These are phyloP conservation scores for Claviceps quebecensis DNA, from an alignment of 2,329 filamentous ascomycete species.

Conservation along the genomic window DNA sequence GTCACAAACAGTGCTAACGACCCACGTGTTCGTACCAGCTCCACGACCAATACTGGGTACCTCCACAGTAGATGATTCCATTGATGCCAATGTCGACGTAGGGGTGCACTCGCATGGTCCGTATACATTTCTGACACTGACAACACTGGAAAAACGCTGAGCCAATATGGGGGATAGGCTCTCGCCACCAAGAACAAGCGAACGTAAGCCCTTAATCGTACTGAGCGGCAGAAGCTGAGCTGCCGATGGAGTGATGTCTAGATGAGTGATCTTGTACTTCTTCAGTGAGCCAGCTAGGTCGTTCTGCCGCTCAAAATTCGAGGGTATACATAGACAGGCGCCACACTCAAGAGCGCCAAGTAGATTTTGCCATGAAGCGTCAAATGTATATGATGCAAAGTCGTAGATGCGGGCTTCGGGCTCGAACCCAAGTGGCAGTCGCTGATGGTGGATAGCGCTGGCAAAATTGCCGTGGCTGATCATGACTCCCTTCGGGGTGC, in stretches of 20 bases:
- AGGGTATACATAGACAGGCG: constrained; percentile 5
- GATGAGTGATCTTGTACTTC: neutral
- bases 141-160: neutral
- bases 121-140: constrained; percentile 2
- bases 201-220: neutral
- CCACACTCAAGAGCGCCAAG: constrained; percentile 4
- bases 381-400: constrained; percentile 7
- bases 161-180: neutral
- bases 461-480: constrained; percentile 6
- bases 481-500: constrained; percentile 10
- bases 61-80: neutral
- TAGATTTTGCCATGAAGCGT: constrained; percentile 2
- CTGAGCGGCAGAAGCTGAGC: neutral
- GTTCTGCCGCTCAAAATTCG: neutral
- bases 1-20: constrained; percentile 10
- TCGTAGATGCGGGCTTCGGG: constrained; percentile 4
- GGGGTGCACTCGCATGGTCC: constrained; percentile 4
- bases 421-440: neutral
- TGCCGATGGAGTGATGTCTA: constrained; percentile 2
- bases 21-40: constrained; percentile 8
- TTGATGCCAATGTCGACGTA: neutral
- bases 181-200: constrained; percentile 2
- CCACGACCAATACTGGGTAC: constrained; percentile 1
- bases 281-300: constrained; percentile 1
- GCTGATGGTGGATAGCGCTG: constrained; percentile 2